Conservation (phyloP, 192 early-diverging fungal species). For the Tieghemiomyces parasiticus region DNA sequence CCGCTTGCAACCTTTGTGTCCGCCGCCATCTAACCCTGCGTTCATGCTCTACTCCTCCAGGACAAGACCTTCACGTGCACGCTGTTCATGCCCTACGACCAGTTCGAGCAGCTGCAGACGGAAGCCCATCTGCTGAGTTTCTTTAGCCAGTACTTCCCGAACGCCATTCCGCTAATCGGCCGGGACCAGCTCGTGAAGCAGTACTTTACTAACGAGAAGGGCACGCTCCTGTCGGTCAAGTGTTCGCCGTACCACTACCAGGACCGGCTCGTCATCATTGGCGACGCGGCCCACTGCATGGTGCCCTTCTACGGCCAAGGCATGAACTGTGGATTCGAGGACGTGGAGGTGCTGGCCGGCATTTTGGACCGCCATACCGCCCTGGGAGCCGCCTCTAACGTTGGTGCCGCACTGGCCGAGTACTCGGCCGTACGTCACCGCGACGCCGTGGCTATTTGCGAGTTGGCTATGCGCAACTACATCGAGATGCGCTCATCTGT, state of each 20-base stretch:
- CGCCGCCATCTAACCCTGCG: no score
- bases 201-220: constrained; percentile 74
- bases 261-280: constrained; percentile 60
- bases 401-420: constrained; percentile 42
- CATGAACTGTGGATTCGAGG: constrained; percentile 98
- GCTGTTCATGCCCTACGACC: constrained; percentile 83
- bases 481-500: constrained; percentile 86
- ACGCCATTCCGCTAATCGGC: constrained; percentile 67
- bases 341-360: constrained; percentile 49
- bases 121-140: constrained; percentile 45
- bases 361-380: constrained; percentile 36
- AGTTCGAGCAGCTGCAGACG: constrained; percentile 59
- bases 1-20: no score
- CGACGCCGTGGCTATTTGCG: constrained; percentile 78
- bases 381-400: constrained; percentile 15
- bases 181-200: constrained; percentile 48
- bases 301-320: constrained; percentile 97
- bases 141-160: constrained; percentile 59
- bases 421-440: constrained; percentile 52
- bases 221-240: constrained; percentile 70
- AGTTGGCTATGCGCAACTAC: constrained; percentile 89
- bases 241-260: constrained; percentile 78
- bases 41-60: no score
- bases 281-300: constrained; percentile 97
- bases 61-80: constrained; percentile 93